A percentile compares a stretch with the other conserved stretches of the same genome.
Evolutionary conservation across 192 early-diverging fungal genomes (phyloP).

Genomic region (Rhizophagus clarus): DNA sequence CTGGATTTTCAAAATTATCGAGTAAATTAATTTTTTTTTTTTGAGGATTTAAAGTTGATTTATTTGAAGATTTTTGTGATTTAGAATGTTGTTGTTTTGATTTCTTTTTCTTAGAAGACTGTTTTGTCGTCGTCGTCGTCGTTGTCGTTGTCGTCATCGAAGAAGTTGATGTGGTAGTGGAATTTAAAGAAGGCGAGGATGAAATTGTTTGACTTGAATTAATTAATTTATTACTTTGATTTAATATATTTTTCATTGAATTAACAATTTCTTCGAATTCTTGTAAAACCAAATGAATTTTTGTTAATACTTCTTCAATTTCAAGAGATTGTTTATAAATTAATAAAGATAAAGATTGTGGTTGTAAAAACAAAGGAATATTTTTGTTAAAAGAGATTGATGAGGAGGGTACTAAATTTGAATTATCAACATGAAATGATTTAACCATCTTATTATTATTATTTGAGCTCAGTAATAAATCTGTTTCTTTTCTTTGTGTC

Average conservation of each 20-base stretch:
- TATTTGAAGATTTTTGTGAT: neutral
- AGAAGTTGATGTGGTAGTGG: neutral
- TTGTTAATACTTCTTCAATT: constrained; percentile 12
- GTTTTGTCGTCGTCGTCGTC: neutral
- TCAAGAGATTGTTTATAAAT: constrained; percentile 29
- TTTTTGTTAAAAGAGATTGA: neutral
- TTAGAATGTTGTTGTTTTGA: neutral
- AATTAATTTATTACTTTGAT: constrained; percentile 5
- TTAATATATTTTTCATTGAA: constrained; percentile 17
- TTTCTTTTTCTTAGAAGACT: constrained; percentile 7
- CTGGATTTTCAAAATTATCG: neutral
- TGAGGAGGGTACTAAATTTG: neutral
- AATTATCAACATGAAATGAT: neutral
- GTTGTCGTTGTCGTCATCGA: neutral
- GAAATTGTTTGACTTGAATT: neutral
- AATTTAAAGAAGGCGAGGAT: no score
- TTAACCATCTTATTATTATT: neutral
- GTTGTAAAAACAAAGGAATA: neutral
- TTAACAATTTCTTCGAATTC: constrained; percentile 24
- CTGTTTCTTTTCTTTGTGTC: constrained; percentile 18
- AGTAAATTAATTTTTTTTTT: neutral
- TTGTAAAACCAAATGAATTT: constrained; percentile 7
- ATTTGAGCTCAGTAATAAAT: neutral
- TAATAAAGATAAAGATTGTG: neutral
- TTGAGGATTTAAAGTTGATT: neutral